Base-by-base conservation (phyloP, 495 filamentous ascomycete genomes). In the Talaromyces borbonicus region DNA sequence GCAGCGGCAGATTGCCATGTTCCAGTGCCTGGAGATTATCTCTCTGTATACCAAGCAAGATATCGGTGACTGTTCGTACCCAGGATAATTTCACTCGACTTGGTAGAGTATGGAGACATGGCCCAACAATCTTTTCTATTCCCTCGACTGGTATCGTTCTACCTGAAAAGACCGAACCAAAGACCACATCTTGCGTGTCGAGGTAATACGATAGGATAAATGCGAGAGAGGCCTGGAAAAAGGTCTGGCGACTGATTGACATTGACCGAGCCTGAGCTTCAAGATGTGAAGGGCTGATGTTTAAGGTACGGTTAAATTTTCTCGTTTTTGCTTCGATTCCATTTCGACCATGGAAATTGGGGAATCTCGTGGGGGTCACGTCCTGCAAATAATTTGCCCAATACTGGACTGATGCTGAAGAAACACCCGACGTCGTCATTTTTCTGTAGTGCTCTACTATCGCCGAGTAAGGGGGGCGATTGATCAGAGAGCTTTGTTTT, bases 91-190 rank as follows among this genome's bases (percentile, higher is more conserved):
- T 58, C 14, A 80, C 67, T 31, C 86, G 73, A 5, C 85, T 65
- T 4, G 87, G 87, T 0, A 88, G 59, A 0, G 83, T 79, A 2
- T 74, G 59, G 43, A 92, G 78, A 48, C 78, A 85, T 0, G 87
- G 87, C 0, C 87, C 87, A 43, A 85, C 58, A 16, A 87, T 75
- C 11, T 77, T 64, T 42, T 92, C 85, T 33, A 90, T 77, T 0
- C 72, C 72, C 4, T 68, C 47, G 7, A 90, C 51, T 1, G 84
- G 75, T 16, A 84, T 53, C 5, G 80, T 85, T 26, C 87, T 69
- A 3, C 87, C 87, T 22, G 87, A 90, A 23, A 79, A 77, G 11
- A 90, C 81, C 6, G 74, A 76, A 2, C 89, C 89, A 47, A 93
- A 79, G 4, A 79, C 70, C 5, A 88, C 70, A 56, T 94, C 89